Conservation (phyloP, 2,329 filamentous ascomycete genomes). For the Fusarium subglutinans region DNA sequence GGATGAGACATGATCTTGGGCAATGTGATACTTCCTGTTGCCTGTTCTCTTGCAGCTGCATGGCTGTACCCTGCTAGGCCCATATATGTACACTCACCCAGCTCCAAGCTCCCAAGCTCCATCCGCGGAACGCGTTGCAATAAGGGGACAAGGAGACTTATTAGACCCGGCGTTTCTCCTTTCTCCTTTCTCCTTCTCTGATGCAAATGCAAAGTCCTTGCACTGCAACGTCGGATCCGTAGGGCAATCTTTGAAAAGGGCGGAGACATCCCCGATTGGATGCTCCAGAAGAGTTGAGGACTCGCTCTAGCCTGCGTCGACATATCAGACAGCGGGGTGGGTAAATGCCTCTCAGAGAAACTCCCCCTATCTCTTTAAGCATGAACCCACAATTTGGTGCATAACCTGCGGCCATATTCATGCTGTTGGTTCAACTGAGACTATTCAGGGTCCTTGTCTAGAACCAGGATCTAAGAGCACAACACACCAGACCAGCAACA, state of each 20-base stretch:
- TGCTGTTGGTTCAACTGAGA: conserved; percentile 5
- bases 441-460: neutral
- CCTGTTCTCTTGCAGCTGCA: neutral
- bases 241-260: neutral
- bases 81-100: neutral
- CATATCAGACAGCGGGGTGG: neutral
- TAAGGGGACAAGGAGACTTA: neutral
- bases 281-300: neutral
- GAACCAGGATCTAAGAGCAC: neutral
- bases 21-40: neutral
- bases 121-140: neutral
- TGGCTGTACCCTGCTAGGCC: neutral
- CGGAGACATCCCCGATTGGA: conserved; percentile 16
- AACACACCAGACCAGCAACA: neutral
- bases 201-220: neutral
- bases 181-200: neutral
- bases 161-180: neutral
- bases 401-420: conserved; percentile 9
- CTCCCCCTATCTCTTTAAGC: neutral
- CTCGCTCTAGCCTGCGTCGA: conserved; percentile 1
- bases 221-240: neutral
- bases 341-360: neutral
- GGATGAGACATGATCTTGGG: neutral
- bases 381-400: neutral
- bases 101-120: neutral